Percentiles rank a stretch among this genome's conserved stretches.
These are phyloP conservation scores for Polyporus arcularius DNA, from an alignment of 768 basidiomycete species.

Conservation along the genomic window DNA sequence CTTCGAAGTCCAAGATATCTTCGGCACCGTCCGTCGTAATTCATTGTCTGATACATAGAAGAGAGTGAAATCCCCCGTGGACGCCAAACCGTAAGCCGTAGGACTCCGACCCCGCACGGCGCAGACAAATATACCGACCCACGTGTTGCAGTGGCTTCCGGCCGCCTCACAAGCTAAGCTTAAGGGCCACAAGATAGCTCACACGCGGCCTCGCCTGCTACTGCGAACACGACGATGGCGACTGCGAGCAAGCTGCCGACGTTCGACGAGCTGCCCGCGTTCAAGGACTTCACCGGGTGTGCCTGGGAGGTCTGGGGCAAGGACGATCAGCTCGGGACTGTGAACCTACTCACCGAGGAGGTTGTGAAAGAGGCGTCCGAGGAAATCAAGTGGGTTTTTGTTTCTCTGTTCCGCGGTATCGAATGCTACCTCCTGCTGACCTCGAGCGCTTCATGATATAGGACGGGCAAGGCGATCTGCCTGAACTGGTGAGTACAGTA, in stretches of 20 bases:
- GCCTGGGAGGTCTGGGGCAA: conserved; percentile 72
- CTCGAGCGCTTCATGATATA: conserved; percentile 21
- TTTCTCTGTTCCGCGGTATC: no score
- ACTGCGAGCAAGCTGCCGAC: conserved; percentile 34
- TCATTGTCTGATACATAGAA: no score
- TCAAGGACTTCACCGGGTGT: conserved; percentile 51
- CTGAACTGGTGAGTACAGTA: conserved; percentile 58
- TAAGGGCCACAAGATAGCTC: no score
- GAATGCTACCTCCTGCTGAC: no score
- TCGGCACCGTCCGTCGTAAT: no score
- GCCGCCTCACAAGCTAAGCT: not conserved
- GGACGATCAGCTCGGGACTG: conserved; percentile 65
- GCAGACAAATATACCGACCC: no score
- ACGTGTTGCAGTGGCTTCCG: not conserved
- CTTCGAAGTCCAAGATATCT: no score
- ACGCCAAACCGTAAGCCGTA: no score
- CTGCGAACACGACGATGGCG: conserved; percentile 7
- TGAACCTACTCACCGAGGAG: conserved; percentile 63
- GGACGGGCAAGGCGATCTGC: conserved; percentile 54
- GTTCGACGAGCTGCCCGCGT: conserved; percentile 51
- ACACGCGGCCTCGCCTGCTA: no score
- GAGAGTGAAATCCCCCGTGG: no score
- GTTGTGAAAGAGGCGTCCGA: conserved; percentile 59
- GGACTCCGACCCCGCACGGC: no score
- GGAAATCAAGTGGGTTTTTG: conserved; percentile 52